Evolutionary conservation across 2,329 filamentous ascomycete genomes (phyloP), one percentile per base, ranked within the genome.

Genomic region (Xylariales sp.): DNA sequence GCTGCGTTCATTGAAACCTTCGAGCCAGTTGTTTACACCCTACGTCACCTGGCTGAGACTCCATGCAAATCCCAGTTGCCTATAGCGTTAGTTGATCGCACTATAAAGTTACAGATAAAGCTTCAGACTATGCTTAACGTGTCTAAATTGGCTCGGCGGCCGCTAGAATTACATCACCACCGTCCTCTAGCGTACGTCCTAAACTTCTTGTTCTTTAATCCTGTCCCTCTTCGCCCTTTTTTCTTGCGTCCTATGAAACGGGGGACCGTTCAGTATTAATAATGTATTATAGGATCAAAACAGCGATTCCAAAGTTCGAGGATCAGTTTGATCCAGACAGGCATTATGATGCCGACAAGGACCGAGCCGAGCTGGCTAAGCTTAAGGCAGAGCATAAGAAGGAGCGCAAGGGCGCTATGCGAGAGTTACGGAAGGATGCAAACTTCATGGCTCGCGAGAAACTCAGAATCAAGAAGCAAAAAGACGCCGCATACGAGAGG

Each of bases 341-440:
- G 83, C 96, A 98, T 86, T 98, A 99, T 87, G 97, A 99, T 78
- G 94, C 94, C 0, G 92, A 99, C 81, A 91, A 90, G 73, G 94
- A 97, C 81, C 92, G 96, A 41, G 91, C 93, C 28, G 94, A 97
- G 77, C 82, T 92, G 69, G 90, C 90, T 77, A 96, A 94, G 80
- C 87, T 99, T 77, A 90, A 90, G 82, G 90, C 90, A 70, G 95
- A 98, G 83, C 93, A 94, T 87, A 97, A 97, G 89, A 89, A 92
- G 78, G 96, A 99, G 86, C 88, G 89, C 80, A 99, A 99, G 88
- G 95, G 94, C 1, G 95, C 94, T 6, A 87, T 99, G 84, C 89
- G 96, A 74, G 96, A 99, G 82, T 84, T 99, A 75, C 89, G 96
- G 78, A 98, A 97, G 85, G 97, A 99, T 76, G 92, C 94, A 63